phyloP scores from a whole-genome alignment of 2,329 filamentous ascomycete genomes.

The Chalara sp. region DNA sequence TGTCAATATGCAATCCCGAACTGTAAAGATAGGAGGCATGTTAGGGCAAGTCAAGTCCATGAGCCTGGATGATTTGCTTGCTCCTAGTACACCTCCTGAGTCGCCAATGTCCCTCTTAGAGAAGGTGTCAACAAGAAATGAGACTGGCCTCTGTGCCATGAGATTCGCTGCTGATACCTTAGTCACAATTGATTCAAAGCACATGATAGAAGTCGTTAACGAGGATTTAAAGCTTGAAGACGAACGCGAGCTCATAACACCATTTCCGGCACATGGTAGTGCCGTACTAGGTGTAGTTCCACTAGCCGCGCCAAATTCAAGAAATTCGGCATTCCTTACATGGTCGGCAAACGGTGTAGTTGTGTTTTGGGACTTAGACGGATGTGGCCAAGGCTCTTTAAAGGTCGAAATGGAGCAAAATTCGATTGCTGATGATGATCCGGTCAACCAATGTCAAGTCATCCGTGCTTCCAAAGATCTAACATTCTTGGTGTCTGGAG shows the following conservation, averaged over 20 bases:
- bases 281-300: conserved; percentile 67
- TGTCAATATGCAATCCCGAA: conserved; percentile 27
- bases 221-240: conserved; percentile 27
- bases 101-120: conserved; percentile 20
- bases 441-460: conserved; percentile 52
- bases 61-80: conserved; percentile 36
- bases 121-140: conserved; percentile 4
- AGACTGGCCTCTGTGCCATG: conserved; percentile 52
- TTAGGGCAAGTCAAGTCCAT: conserved; percentile 40
- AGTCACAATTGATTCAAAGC: conserved; percentile 68
- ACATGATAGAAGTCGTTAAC: conserved; percentile 59
- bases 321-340: conserved; percentile 72
- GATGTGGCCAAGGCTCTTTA: conserved; percentile 57
- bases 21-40: conserved; percentile 30
- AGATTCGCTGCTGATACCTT: conserved; percentile 61
- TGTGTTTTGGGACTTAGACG: conserved; percentile 74
- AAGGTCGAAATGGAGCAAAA: conserved; percentile 63
- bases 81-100: conserved; percentile 23
- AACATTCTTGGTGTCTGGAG: conserved; percentile 70
- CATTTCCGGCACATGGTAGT: conserved; percentile 57
- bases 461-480: conserved; percentile 54
- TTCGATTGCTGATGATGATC: conserved; percentile 42
- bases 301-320: conserved; percentile 51
- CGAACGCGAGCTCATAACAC: conserved; percentile 33
- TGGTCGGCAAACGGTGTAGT: conserved; percentile 81